Base-by-base conservation (phyloP, 176 grass and related monocot species). In the Tillandsia fasciculata region DNA sequence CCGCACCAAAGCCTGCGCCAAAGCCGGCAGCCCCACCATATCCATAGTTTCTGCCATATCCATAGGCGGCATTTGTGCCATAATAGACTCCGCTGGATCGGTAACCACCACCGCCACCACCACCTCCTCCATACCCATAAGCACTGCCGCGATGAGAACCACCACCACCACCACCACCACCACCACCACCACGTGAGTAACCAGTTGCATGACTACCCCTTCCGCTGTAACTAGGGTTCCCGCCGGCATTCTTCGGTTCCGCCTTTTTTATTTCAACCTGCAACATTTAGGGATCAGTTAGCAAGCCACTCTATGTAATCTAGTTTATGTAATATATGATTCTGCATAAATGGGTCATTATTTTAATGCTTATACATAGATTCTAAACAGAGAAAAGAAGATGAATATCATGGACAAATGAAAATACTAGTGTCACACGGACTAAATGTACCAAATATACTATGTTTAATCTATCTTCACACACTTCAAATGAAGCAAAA, bases 221-320 rank as follows among this genome's bases (percentile, higher is more conserved):
- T 8, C 80, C 80, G 9, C 64, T 90, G 51, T 74, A 77, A 70
- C 84, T 79, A 11, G 78, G 75, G 73, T 90, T 85, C 42, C 83
- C 82, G 27, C 85, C 87, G 52, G 89, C 65, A 85, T 88, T 99
- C 77, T 90, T 99, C 80, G 94, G 94, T 59, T 99, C 94, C 8
- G 94, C 94, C 67, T 85, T 93, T 82, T 99, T 99, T 80, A 99
- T 93, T 82, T 99, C 94, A 82, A 99, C 94, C 94, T 99, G 82
- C 64, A 77, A 80, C 67, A 42, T 42, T 26, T 53, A 52, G 33
- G 53, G 68, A 29, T 12, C 24, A 20, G 2, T 61, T 17, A 18
- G 7, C 56, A 61, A 61, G 22, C 18, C 56, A 18, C 56, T 23
- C n/a, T 61, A 15, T 56, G 52, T 13, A 56, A 42, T 42, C 33